A percentile compares a stretch with the other conserved stretches of the same genome.
These are phyloP conservation scores for Spinellus fusiger DNA, from an alignment of 192 early-diverging fungal genomes.

Conservation along the genomic window DNA sequence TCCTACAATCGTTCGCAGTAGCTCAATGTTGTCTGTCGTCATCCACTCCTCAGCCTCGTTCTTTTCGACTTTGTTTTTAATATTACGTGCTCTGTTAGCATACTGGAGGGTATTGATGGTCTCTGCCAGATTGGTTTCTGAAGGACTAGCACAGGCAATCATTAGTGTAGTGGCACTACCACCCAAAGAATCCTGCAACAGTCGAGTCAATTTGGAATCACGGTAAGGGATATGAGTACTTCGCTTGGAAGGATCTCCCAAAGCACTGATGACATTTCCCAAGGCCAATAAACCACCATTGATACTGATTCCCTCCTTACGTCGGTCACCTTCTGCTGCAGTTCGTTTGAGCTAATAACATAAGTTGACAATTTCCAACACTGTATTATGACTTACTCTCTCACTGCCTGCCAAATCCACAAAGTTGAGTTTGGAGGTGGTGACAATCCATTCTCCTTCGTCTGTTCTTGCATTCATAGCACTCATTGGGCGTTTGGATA, in stretches of 20 bases:
- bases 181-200: constrained; percentile 95
- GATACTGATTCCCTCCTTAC: constrained; percentile 95
- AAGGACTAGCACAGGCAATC: constrained; percentile 90
- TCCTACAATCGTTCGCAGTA: constrained; percentile 56
- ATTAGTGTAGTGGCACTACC: constrained; percentile 93
- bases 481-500: constrained; percentile 11
- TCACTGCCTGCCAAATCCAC: constrained; percentile 98
- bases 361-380: too few relatives aligned
- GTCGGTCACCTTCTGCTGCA: constrained; percentile 84
- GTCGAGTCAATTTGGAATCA: constrained; percentile 92
- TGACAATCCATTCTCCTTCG: constrained; percentile 51
- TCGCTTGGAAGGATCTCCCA: constrained; percentile 69
- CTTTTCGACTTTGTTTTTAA: constrained; percentile 84
- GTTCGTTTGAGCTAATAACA: constrained; percentile 75
- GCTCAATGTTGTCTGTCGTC: constrained; percentile 59
- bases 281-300: constrained; percentile 93
- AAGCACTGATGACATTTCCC: constrained; percentile 97
- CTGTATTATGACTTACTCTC: constrained; percentile 35
- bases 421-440: constrained; percentile 94
- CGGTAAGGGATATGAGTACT: constrained; percentile 88
- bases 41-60: constrained; percentile 60
- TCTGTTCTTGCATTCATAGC: constrained; percentile 20
- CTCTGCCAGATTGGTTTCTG: constrained; percentile 80
- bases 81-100: constrained; percentile 93
- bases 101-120: constrained; percentile 95